These are phyloP conservation scores for Penicillium parvum DNA, from an alignment of 495 filamentous ascomycete genomes.

Conservation along the genomic window DNA sequence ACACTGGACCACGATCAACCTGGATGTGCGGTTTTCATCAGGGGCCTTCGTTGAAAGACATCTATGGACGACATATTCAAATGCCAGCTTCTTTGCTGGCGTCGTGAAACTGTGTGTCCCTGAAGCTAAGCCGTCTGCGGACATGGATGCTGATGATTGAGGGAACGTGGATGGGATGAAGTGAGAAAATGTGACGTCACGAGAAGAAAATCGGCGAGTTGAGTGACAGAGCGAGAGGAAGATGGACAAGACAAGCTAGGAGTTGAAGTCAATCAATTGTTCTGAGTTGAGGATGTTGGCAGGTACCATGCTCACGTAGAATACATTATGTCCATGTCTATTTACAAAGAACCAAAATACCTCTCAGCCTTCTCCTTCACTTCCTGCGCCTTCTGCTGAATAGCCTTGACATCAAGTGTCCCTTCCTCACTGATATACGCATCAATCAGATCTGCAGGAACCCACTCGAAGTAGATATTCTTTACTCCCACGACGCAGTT, in stretches of 20 bases:
- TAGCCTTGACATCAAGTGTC: constrained; percentile 21
- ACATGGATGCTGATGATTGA: background rate
- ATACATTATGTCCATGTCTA: too few relatives aligned
- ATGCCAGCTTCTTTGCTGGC: constrained; percentile 5
- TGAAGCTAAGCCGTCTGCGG: constrained; percentile 12
- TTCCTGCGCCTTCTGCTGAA: constrained; percentile 26
- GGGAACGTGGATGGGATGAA: background rate
- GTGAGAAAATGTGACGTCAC: too few relatives aligned
- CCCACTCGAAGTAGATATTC: constrained; percentile 67
- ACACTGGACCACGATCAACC: constrained; percentile 14
- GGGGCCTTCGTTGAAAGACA: too few relatives aligned
- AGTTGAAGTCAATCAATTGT: background rate
- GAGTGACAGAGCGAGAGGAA: background rate
- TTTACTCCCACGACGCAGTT: constrained; percentile 36
- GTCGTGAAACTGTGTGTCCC: constrained; percentile 21
- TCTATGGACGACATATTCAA: constrained; percentile 16
- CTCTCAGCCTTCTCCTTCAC: constrained; percentile 24
- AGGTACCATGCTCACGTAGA: background rate
- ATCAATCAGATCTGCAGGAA: constrained; percentile 49
- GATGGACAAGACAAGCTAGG: background rate
- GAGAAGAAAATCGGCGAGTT: too few relatives aligned
- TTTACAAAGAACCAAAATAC: constrained; percentile 33
- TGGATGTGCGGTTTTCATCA: too few relatives aligned
- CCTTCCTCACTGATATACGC: constrained; percentile 54
- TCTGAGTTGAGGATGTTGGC: background rate